These are phyloP conservation scores for Ramularia collo-cygni DNA, from an alignment of 2,329 filamentous ascomycete species.

Conservation along the genomic window DNA sequence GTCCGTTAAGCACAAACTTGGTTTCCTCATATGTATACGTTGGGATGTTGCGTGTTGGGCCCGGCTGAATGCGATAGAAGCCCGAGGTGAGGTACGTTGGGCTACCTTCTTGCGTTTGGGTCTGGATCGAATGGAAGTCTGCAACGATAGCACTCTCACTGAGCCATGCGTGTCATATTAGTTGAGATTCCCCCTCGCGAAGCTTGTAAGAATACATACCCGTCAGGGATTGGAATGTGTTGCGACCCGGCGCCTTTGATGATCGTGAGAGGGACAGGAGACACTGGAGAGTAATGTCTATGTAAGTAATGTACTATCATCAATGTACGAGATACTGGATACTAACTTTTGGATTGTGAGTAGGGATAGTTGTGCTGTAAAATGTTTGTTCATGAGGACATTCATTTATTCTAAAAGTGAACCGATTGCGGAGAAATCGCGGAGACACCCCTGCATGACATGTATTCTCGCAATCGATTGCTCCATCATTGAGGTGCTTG, in stretches of 20 bases:
- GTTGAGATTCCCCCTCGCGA: no score
- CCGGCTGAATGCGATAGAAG: slow-evolving; percentile 20
- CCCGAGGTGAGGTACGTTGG: slow-evolving; percentile 16
- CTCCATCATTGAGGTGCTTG: background rate
- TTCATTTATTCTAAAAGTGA: background rate
- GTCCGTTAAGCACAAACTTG: slow-evolving; percentile 17
- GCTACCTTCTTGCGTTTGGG: slow-evolving; percentile 10
- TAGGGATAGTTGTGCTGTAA: background rate
- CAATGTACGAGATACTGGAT: background rate
- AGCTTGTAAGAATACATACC: no score
- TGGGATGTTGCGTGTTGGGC: slow-evolving; percentile 6
- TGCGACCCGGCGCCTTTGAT: slow-evolving; percentile 18
- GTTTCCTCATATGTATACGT: slow-evolving; percentile 18
- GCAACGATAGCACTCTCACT: slow-evolving; percentile 16
- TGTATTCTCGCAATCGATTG: background rate
- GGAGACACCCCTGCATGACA: background rate
- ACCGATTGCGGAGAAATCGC: background rate
- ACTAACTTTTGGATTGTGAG: background rate
- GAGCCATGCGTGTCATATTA: no score
- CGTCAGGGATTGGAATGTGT: slow-evolving; percentile 14
- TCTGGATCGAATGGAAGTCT: slow-evolving; percentile 17
- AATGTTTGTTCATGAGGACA: background rate
- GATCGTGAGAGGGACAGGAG: slow-evolving; percentile 17
- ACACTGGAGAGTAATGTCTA: background rate
- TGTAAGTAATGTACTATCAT: background rate